Conservation (phyloP, 805 yeast genomes). For the Metschnikowia lochheadii region DNA sequence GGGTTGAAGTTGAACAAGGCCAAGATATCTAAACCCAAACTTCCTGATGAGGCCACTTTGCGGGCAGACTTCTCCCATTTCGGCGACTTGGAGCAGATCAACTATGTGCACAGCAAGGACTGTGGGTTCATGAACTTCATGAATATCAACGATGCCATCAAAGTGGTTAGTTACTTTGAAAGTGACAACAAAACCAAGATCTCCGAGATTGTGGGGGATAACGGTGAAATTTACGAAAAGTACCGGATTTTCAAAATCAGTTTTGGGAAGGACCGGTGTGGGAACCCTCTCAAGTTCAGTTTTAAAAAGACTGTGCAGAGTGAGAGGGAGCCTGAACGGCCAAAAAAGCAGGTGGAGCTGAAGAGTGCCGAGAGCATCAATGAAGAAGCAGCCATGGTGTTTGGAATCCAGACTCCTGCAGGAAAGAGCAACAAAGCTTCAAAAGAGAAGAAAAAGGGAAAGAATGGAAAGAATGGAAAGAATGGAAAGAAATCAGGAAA, state of each 20-base stretch:
- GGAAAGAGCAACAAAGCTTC: neutral
- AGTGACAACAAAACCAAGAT: constrained; percentile 26
- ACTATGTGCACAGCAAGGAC: constrained; percentile 61
- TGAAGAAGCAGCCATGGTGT: constrained; percentile 42
- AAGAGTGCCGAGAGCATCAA: constrained; percentile 5
- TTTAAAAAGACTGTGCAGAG: constrained; percentile 37
- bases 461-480: neutral
- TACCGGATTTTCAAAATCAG: constrained; percentile 56
- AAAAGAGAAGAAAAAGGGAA: neutral
- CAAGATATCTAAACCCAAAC: constrained; percentile 12
- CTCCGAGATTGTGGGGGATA: constrained; percentile 36
- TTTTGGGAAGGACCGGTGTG: constrained; percentile 80
- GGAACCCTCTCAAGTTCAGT: constrained; percentile 59
- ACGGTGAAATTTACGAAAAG: constrained; percentile 33
- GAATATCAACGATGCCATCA: constrained; percentile 60
- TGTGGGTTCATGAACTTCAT: constrained; percentile 75
- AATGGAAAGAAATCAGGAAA: too few relatives aligned
- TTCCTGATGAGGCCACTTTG: constrained; percentile 45
- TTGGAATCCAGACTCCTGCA: constrained; percentile 36
- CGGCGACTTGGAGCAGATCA: constrained; percentile 76
- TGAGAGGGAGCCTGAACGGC: constrained; percentile 1
- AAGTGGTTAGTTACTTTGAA: constrained; percentile 57
- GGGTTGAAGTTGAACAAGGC: constrained; percentile 42
- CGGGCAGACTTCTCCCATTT: constrained; percentile 57
- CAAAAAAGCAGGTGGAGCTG: neutral